Percentiles rank a stretch among this genome's conserved stretches.
Evolutionary conservation across 106 monocot species (phyloP).

Genomic region (Dendrobium huoshanense): DNA sequence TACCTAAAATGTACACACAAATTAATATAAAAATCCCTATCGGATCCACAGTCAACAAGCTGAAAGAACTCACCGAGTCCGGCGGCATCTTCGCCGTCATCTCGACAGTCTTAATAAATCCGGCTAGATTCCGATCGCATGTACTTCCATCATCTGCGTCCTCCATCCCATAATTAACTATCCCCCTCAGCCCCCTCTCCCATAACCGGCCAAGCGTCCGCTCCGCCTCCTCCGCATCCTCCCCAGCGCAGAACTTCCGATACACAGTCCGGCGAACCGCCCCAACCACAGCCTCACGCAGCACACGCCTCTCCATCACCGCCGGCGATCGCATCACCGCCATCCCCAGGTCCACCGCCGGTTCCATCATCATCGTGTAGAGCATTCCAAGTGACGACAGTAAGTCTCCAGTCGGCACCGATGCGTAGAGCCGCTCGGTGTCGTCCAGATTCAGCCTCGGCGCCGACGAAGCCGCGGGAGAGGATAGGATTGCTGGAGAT

Average conservation of each 20-base stretch:
- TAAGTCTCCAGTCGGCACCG: constrained; percentile 28
- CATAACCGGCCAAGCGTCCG: constrained; percentile 42
- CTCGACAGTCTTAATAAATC: constrained; percentile 57
- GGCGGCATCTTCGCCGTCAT: constrained; percentile 44
- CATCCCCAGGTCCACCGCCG: constrained; percentile 54
- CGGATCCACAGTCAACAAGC: background rate
- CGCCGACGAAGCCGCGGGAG: background rate
- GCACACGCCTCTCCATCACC: constrained; percentile 18
- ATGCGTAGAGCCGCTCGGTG: constrained; percentile 52
- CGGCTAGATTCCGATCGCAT: constrained; percentile 58
- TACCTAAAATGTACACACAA: no score
- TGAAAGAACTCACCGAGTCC: constrained; percentile 42
- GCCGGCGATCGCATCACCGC: constrained; percentile 36
- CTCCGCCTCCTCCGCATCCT: constrained; percentile 43
- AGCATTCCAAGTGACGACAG: constrained; percentile 35
- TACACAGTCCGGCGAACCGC: constrained; percentile 54
- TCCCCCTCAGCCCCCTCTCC: constrained; percentile 51
- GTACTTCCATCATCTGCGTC: constrained; percentile 55
- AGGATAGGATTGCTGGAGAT: background rate
- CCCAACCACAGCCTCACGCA: constrained; percentile 21
- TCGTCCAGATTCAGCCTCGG: constrained; percentile 32
- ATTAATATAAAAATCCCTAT: background rate
- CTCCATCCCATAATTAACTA: constrained; percentile 83
- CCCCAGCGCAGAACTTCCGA: constrained; percentile 78
- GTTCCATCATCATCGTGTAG: constrained; percentile 32